Base-by-base conservation (phyloP, 495 filamentous ascomycete species). In the Staphylotrichum longicolle region DNA sequence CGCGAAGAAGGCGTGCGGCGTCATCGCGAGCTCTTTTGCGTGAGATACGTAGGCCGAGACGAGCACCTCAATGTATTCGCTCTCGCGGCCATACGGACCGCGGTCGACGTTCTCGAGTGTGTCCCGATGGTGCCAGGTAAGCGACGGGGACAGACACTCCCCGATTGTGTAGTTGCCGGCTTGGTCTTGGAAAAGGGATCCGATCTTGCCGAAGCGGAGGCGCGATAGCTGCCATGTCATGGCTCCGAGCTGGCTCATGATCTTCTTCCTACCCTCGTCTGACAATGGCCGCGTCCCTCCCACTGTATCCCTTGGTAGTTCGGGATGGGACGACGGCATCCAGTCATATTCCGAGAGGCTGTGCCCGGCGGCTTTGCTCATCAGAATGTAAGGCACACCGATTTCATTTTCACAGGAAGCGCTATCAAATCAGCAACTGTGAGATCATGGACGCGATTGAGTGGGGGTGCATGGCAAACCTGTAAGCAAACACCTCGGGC, bases 391-490 rank as follows among this genome's bases (percentile, higher is more conserved):
- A 39, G 63, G 66, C 2, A 66, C 34, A 45, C 59, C 66, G 34
- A 63, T 63, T 0, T 58, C 57, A 44, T 69, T 69, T 69, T 64
- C 32, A 77, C 80, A 1, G 75, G 72, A 50, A 3, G 48, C 12
- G 34, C 48, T 50, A 30, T 34, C 27, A 11, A 14, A 27, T 32
- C 27, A 12, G 12, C 12, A 5, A 10, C 3, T 3, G 48, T 33
- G 7, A 34, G 48, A 5, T 12, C 20, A 27, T 27, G 20, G 20
- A 27, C 20, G 20, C 20, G 20, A 1, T 27, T 27, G 20, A 27
- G 1, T 27, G 20, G 20, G 20, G 20, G 20, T 27, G 20, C 20
- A 27, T 27, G 20, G 20, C 48, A 4, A 4, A 50, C 48, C 48
- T 50, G 48, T 50, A 50, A 30, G 48, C 48, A 5, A 50, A 50